Evolutionary conservation across 805 yeast genomes (phyloP).

Genomic region (Zygosaccharomyces gambellarensis): DNA sequence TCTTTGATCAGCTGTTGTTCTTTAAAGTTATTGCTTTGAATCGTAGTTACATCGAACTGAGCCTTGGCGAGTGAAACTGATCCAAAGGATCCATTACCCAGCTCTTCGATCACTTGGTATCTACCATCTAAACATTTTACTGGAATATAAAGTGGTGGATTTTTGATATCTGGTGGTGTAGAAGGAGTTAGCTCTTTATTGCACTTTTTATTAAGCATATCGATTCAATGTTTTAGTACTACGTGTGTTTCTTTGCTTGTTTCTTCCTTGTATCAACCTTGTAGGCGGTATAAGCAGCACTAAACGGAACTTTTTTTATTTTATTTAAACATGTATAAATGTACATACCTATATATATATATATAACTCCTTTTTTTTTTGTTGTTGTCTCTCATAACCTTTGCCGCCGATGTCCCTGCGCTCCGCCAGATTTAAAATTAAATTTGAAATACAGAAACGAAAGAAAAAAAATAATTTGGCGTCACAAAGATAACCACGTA

Average conservation of each 20-base stretch:
- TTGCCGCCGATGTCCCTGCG: not conserved
- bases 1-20: conserved; percentile 11
- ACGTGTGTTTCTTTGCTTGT: not conserved
- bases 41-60: conserved; percentile 19
- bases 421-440: not conserved
- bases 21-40: conserved; percentile 4
- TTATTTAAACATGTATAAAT: not conserved
- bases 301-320: not conserved
- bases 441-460: not conserved
- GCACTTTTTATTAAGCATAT: conserved; percentile 14
- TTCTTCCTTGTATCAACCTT: not conserved
- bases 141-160: conserved; percentile 43
- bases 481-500: not conserved
- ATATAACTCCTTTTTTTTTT: not conserved
- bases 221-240: not conserved
- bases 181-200: conserved; percentile 11
- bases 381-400: not conserved
- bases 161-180: conserved; percentile 37
- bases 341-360: not conserved
- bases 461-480: not conserved
- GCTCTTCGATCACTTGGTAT: conserved; percentile 47
- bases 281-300: not conserved
- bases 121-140: conserved; percentile 39
- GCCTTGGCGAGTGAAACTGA: conserved; percentile 59
- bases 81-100: conserved; percentile 79